Conservation (phyloP, 2,329 filamentous ascomycete species). For the Trematosphaeria pertusa region DNA sequence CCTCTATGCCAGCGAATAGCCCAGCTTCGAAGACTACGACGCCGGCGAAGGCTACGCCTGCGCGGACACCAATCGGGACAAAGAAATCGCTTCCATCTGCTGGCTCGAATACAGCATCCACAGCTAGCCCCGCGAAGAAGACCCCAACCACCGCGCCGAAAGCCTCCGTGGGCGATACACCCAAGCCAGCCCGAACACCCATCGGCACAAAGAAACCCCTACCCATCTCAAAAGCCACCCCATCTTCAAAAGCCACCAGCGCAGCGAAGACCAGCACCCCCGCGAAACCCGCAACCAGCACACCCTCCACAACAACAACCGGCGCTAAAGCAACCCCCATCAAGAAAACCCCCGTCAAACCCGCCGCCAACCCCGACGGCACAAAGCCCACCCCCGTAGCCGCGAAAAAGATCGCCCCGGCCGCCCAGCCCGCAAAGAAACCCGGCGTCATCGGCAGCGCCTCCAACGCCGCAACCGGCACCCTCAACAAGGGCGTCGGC, state of each 20-base stretch:
- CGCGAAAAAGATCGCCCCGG: conserved; percentile 32
- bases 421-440: conserved; percentile 38
- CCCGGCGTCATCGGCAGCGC: conserved; percentile 44
- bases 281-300: conserved; percentile 7
- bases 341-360: conserved; percentile 33
- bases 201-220: conserved; percentile 29
- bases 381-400: conserved; percentile 35
- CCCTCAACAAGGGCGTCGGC: conserved; percentile 46
- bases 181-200: conserved; percentile 20
- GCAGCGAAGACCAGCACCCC: conserved; percentile 21
- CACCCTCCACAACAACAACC: conserved; percentile 17
- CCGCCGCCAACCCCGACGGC: conserved; percentile 19
- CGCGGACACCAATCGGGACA: conserved; percentile 27
- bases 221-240: conserved; percentile 15
- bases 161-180: conserved; percentile 19
- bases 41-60: conserved; percentile 17
- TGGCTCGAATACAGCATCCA: conserved; percentile 18
- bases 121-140: conserved; percentile 28
- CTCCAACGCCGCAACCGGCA: conserved; percentile 41
- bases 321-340: conserved; percentile 27
- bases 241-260: conserved; percentile 8
- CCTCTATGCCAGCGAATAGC: conserved; percentile 2
- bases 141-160: conserved; percentile 29
- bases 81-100: conserved; percentile 28
- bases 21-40: conserved; percentile 3